A percentile compares a stretch with the other conserved stretches of the same genome.
Evolutionary conservation across 345 rosid species (phyloP).

Genomic region (Syzygium jambos): DNA sequence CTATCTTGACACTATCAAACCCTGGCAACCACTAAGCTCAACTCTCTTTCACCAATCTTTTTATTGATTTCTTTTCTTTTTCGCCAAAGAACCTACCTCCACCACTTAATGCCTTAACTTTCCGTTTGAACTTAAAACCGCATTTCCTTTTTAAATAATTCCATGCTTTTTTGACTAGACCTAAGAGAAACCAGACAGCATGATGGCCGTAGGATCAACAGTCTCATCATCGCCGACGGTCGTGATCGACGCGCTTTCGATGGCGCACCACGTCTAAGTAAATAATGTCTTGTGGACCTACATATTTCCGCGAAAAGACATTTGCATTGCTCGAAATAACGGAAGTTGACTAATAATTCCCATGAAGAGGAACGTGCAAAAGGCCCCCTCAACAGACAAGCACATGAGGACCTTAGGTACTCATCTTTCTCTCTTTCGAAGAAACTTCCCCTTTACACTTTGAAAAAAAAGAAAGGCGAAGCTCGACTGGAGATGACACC

Average conservation of each 20-base stretch:
- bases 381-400: background rate
- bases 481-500: background rate
- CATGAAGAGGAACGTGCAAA: background rate
- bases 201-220: background rate
- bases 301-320: background rate
- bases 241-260: background rate
- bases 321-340: background rate
- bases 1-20: background rate
- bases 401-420: background rate
- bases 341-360: background rate
- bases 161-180: background rate
- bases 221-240: background rate
- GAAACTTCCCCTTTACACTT: background rate
- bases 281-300: background rate
- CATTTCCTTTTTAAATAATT: background rate
- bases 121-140: background rate
- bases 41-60: background rate
- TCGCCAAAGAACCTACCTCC: background rate
- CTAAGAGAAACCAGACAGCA: background rate
- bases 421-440: background rate
- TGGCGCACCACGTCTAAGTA: background rate
- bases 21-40: background rate
- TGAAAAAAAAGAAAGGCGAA: background rate
- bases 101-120: background rate
- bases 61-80: background rate